These are phyloP conservation scores for Globisporangium parvum DNA, from an alignment of 352 stramenopile genomes.

Conservation along the genomic window DNA sequence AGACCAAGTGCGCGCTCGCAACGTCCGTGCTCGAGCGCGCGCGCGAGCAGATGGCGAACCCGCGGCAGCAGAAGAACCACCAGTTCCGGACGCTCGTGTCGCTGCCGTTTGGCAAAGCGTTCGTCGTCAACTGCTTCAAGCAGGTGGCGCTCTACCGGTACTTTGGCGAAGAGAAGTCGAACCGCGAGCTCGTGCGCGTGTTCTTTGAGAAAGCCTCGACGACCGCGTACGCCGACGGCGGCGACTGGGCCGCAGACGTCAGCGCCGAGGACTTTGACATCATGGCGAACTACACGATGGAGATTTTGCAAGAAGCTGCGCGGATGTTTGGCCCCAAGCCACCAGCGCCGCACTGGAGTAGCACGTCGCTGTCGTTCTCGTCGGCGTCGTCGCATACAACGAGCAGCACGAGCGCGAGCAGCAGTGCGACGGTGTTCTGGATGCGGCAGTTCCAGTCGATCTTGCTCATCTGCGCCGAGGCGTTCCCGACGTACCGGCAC, in stretches of 20 bases:
- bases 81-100: constrained; percentile 67
- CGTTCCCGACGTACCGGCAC: constrained; percentile 62
- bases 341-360: constrained; percentile 5
- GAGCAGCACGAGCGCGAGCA: constrained; percentile 2
- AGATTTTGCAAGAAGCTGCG: constrained; percentile 70
- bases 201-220: constrained; percentile 83
- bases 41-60: constrained; percentile 35
- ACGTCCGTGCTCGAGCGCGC: constrained; percentile 44
- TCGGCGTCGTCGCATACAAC: constrained; percentile 24
- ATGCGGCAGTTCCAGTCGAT: constrained; percentile 79
- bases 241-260: constrained; percentile 49
- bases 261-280: constrained; percentile 32
- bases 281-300: constrained; percentile 56
- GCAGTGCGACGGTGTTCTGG: constrained; percentile 64
- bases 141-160: constrained; percentile 65
- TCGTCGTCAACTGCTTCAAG: constrained; percentile 65
- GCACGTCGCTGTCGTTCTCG: constrained; percentile 30
- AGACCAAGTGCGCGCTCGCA: constrained; percentile 43
- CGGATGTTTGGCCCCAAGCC: constrained; percentile 61
- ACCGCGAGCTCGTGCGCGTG: constrained; percentile 59
- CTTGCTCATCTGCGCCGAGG: constrained; percentile 51
- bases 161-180: constrained; percentile 68
- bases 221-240: constrained; percentile 53
- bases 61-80: constrained; percentile 61
- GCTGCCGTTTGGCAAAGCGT: constrained; percentile 53